Evolutionary conservation across 345 rosid genomes (phyloP), one percentile per base, ranked within the genome.

Genomic region (Sapria himalayana): DNA sequence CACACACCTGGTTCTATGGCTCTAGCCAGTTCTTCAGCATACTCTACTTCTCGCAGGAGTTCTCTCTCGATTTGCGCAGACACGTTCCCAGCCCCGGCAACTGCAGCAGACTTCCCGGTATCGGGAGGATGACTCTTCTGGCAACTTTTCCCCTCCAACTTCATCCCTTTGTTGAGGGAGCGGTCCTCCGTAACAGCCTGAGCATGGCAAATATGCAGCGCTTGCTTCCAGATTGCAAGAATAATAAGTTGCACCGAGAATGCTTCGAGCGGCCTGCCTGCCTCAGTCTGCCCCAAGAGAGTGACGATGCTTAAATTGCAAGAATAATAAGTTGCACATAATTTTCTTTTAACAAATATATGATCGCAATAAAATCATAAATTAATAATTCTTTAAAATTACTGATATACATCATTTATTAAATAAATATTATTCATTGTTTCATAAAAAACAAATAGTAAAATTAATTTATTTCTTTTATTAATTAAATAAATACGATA

Each of bases 171-270:
- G n/a, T n/a, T n/a, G n/a, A n/a, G n/a, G n/a, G n/a, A n/a, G 54
- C 76, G 79, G 63, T 74, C 95, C 71, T 82, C 92, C 54, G 63
- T 65, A 37, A 72, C 93, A 66, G 93, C 93, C 58, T 65, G 81
- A 15, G 98, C 50, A 59, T 89, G 98, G 65, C 95, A 79, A 52
- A 82, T 77, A 69, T 79, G 66, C 51, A 82, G 56, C 15, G 92
- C 95, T 56, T 76, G 95, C 70, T 79, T 89, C 95, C 95, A 82
- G 34, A 82, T 77, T 48, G 95, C 98, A 24, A 82, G 86, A 56
- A 79, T 69, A 48, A 73, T 93, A 61, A 89, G 71, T 59, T 89
- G 92, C 45, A 89, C 64, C 5, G 98, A 79, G 70, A 89, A 89
- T 46, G 81, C 98, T 54, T 84, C 86, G 45, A 82, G 62, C 23